Evolutionary conservation across 352 stramenopile genomes (phyloP).

Genomic region (Aphanomyces stellatus): DNA sequence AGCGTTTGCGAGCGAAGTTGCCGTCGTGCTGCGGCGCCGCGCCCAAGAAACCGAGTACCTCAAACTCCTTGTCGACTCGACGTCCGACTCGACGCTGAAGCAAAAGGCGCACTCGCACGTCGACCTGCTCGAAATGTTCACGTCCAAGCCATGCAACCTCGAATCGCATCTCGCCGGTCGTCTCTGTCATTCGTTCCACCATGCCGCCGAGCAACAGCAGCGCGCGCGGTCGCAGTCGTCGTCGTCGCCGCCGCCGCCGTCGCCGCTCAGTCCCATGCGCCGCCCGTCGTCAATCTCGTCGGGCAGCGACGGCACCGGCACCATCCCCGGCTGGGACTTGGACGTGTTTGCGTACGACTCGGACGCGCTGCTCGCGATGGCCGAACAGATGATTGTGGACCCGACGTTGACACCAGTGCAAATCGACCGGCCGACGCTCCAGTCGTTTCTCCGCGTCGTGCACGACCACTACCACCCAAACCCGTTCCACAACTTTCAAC

Average conservation of each 20-base stretch:
- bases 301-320: constrained; percentile 4
- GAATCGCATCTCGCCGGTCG: constrained; percentile 39
- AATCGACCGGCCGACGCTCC: constrained; percentile 43
- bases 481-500: constrained; percentile 88
- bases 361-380: constrained; percentile 38
- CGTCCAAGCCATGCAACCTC: constrained; percentile 48
- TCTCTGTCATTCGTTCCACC: constrained; percentile 49
- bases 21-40: constrained; percentile 70
- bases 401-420: constrained; percentile 58
- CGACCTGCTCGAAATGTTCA: constrained; percentile 69
- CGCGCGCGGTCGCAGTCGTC: no score
- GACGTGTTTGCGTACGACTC: constrained; percentile 64
- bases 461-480: constrained; percentile 82
- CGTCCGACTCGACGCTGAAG: constrained; percentile 57
- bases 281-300: neutral
- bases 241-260: constrained; percentile 8
- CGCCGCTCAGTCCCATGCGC: neutral
- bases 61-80: constrained; percentile 74
- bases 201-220: constrained; percentile 26
- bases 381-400: constrained; percentile 71
- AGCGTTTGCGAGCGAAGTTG: constrained; percentile 77
- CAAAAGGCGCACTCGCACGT: constrained; percentile 65
- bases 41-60: constrained; percentile 86
- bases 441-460: constrained; percentile 73
- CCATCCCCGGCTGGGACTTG: constrained; percentile 47